Evolutionary conservation across 257 asterid genomes (phyloP).

Genomic region (Solanum chmielewskii): DNA sequence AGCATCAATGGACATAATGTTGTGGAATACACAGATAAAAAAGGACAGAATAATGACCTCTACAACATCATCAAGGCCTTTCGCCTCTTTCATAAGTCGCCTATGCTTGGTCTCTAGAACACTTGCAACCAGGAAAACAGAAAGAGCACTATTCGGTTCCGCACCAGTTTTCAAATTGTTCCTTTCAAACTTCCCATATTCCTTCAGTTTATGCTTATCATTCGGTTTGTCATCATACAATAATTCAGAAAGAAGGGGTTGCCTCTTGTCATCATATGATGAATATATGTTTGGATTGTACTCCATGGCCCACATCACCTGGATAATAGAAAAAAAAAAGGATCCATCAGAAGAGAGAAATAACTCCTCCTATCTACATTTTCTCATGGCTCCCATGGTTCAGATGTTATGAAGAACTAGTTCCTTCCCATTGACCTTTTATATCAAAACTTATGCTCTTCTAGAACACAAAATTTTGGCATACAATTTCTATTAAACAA

Average conservation of each 20-base stretch:
- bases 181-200: slow-evolving; percentile 83
- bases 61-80: slow-evolving; percentile 88
- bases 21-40: neutral
- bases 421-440: neutral
- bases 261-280: slow-evolving; percentile 46
- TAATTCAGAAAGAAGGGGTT: slow-evolving; percentile 10
- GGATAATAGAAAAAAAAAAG: neutral
- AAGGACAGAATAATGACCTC: slow-evolving; percentile 32
- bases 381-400: neutral
- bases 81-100: slow-evolving; percentile 71
- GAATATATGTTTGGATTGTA: slow-evolving; percentile 68
- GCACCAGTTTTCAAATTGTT: slow-evolving; percentile 65
- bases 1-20: neutral
- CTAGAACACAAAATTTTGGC: neutral
- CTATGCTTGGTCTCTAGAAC: slow-evolving; percentile 86
- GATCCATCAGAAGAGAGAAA: neutral
- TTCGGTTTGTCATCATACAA: slow-evolving; percentile 19
- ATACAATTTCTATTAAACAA: neutral
- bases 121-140: slow-evolving; percentile 84
- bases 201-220: slow-evolving; percentile 43
- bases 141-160: slow-evolving; percentile 73
- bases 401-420: neutral
- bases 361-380: neutral
- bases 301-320: slow-evolving; percentile 99
- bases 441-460: neutral